Evolutionary conservation across 306 rosid genomes (phyloP), one percentile per base, ranked within the genome.

Genomic region (Cucumis melo): DNA sequence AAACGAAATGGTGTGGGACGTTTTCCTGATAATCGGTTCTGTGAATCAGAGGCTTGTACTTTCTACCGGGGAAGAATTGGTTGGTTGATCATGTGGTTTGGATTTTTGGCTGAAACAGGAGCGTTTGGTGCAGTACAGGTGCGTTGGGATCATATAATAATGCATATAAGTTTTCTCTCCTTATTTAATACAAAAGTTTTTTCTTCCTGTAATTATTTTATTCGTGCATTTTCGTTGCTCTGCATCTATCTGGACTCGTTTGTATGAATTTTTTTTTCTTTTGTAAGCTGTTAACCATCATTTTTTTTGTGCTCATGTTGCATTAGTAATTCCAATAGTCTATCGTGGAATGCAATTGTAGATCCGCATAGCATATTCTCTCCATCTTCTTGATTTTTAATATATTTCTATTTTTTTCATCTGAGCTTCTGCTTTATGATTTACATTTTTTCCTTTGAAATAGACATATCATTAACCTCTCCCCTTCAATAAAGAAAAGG

Each of bases 221-320:
- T 67, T 39, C 36, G 34, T 67, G 19, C 53, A 67, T 67, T 39
- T 53, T 21, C 72, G 50, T 64, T 64, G 50, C 72, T 64, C 72
- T 64, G 51, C 72, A 64, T 64, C 72, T 64, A 64, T 38, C 72
- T 64, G 72, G 72, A 64, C 72, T 64, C 72, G 72, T 64, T n/a
- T 64, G 71, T 66, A 32, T 13, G 53, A 20, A n/a, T n/a, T 27
- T 32, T 19, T 41, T 41, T 6, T 66, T 66, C 19, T 44, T 38
- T 66, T 66, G 53, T 66, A 19, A 38, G 41, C 9, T 17, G 48
- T 36, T 59, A 34, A 66, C 29, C 19, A 66, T 39, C 10, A 5
- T 19, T 39, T n/a, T 3, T 66, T 66, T 66, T 19, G 42, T 20
- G 73, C 34, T 64, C 71, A 9, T 19, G 29, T 8, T 39, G 51